Evolutionary conservation across 371 early-diverging fungal species (phyloP).

Genomic region (Lichtheimia hyalospora): DNA sequence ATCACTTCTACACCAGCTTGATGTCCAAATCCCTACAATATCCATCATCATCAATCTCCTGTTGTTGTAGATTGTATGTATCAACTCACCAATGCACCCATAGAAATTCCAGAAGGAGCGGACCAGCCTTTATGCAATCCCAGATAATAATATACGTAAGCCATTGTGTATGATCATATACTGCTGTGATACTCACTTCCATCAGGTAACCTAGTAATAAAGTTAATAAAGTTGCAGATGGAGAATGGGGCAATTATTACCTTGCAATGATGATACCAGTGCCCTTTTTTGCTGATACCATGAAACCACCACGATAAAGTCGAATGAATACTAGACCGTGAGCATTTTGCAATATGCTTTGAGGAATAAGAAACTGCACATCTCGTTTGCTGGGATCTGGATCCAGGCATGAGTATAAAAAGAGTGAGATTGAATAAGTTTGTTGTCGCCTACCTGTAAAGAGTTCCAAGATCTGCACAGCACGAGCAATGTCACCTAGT

Average conservation of each 20-base stretch:
- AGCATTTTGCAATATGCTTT: conserved; percentile 28
- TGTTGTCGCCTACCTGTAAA: conserved; percentile 30
- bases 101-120: conserved; percentile 44
- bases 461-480: conserved; percentile 26
- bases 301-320: conserved; percentile 27
- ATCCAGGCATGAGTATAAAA: background rate
- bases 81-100: conserved; percentile 33
- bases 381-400: conserved; percentile 24
- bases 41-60: background rate
- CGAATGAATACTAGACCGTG: conserved; percentile 43
- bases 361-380: conserved; percentile 32
- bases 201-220: conserved; percentile 29
- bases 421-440: too few relatives aligned
- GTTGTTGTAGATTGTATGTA: background rate
- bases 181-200: conserved; percentile 27
- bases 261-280: conserved; percentile 45
- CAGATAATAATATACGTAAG: background rate
- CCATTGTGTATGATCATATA: background rate
- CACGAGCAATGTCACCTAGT: conserved; percentile 39
- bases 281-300: conserved; percentile 34
- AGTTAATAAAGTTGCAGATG: background rate
- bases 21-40: conserved; percentile 34
- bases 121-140: conserved; percentile 30
- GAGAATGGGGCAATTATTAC: conserved; percentile 13
- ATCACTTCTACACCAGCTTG: conserved; percentile 37